phyloP scores from a whole-genome alignment of 306 rosid species.

The Quercus robur region DNA sequence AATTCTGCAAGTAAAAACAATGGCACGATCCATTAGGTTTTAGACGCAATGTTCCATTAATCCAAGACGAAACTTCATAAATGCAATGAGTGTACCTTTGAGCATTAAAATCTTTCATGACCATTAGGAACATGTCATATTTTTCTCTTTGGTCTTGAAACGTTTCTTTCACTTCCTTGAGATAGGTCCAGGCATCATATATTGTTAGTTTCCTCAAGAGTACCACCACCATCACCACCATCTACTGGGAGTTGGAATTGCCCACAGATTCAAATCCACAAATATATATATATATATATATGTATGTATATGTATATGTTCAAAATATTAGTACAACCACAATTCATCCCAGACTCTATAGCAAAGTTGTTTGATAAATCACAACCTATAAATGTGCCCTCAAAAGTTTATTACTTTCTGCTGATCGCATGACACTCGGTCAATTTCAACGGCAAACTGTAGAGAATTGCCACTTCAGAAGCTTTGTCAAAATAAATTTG shows the following conservation, averaged over 20 bases:
- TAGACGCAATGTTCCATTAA: conserved; percentile 11
- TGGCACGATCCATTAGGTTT: conserved; percentile 4
- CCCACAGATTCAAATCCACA: conserved; percentile 50
- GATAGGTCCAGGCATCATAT: conserved; percentile 69
- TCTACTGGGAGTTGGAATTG: conserved; percentile 55
- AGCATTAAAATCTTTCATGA: conserved; percentile 93
- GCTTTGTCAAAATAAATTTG: no score
- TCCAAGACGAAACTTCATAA: conserved; percentile 3
- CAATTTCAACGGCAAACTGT: background rate
- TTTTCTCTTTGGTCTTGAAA: conserved; percentile 76
- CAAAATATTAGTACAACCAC: background rate
- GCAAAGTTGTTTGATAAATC: conserved; percentile 11
- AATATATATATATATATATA: conserved; percentile 13
- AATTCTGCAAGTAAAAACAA: conserved; percentile 54
- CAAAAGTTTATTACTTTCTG: background rate
- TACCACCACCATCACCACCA: conserved; percentile 30
- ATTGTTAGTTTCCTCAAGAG: conserved; percentile 72
- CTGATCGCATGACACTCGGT: background rate
- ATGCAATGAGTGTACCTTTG: conserved; percentile 54
- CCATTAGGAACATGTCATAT: conserved; percentile 80
- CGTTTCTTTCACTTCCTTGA: conserved; percentile 87
- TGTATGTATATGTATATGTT: no score
- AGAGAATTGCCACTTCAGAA: no score
- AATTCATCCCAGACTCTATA: background rate
- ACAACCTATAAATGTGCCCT: conserved; percentile 11